Base-by-base conservation (phyloP, 495 filamentous ascomycete genomes). In the Penicillium desertorum region DNA sequence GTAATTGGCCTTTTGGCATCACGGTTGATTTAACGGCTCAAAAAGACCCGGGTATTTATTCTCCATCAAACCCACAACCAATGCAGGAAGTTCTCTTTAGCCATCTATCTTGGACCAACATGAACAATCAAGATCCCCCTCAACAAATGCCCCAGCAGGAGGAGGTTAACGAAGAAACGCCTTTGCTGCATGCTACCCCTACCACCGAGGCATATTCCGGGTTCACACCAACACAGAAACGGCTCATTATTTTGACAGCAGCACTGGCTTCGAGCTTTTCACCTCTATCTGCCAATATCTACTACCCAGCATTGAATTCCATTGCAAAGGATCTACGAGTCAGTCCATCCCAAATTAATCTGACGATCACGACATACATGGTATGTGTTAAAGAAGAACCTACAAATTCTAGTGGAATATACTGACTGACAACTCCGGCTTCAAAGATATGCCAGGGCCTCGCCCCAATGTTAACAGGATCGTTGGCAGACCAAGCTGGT, bases 331-430 rank as follows among this genome's bases (percentile, higher is more conserved):
- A 76, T 23, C 60, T 80, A 9, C 45, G 68, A 25, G 74, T 79
- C 12, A 75, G 69, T 12, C 55, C 59, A 2, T 60, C 69, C 10
- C 46, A 71, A 43, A 81, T 83, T 46, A 81, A 81, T 45, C 60
- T 83, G 12, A 82, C 79, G 0, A 60, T 83, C n/a, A 83, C 77
- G 0, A 66, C 75, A 3, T 83, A 80, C 54, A 71, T 81, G 65
- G 75, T 81, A 63, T 25, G 59, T 32, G 16, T 19, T 54, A 23
- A 23, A 45, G 20, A 32, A 3, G 16, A 17, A 4, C 8, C 5
- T 6, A 44, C 8, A n/a, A 9, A 17, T 14, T 9, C n/a, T 5
- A 6, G n/a, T 14, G 6, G 6, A 4, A 10, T 12, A 29, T 39
- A 39, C 11, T 39, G 3, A 39, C 11, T 39, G 3, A 25, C 23